Evolutionary conservation across 1,139 yeast species (phyloP), one percentile per base, ranked within the genome.

Genomic region (Hanseniaspora uvarum): DNA sequence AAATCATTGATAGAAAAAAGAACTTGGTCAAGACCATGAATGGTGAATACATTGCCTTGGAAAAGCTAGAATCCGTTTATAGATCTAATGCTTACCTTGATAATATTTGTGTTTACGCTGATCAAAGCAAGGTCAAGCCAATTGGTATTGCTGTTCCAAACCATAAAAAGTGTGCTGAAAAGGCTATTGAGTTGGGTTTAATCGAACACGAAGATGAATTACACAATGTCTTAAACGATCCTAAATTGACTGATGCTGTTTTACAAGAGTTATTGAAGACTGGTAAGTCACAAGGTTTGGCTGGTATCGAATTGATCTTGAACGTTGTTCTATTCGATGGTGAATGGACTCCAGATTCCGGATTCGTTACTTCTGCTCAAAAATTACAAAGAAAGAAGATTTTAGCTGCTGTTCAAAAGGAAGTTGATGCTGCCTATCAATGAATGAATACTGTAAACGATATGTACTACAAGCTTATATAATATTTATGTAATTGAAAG

Each of bases 281-380:
- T 16, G 99, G 92, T 63, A 82, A 78, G 69, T 63, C 77, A 33
- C 89, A 83, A 66, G 96, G 95, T 11, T 77, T 94, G 61, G 75
- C 70, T 57, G 95, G 96, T 57, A 89, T 88, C 62, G 98, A 94
- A 70, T 73, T 89, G 59, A 68, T 94, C 58, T 80, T 80, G 61
- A 94, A 92, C 61, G 75, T 85, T 58, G 88, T 85, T 21, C 69
- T 94, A 57, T 77, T 81, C 58, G 92, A 85, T 61, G 89, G 83
- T 51, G 99, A 94, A 72, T 94, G 98, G 97, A 89, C 97, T 51
- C 97, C 98, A 48, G 94, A 87, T 70, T 86, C 83, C 65, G 97
- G 96, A 1, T 85, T 74, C 61, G 94, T 92, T 56, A 88, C 97
- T 11, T 81, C 94, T 58, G 98, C 98, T 31, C 97, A 92, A 72